phyloP scores from a whole-genome alignment of 495 filamentous ascomycete species.

The Immersiella caudata region DNA sequence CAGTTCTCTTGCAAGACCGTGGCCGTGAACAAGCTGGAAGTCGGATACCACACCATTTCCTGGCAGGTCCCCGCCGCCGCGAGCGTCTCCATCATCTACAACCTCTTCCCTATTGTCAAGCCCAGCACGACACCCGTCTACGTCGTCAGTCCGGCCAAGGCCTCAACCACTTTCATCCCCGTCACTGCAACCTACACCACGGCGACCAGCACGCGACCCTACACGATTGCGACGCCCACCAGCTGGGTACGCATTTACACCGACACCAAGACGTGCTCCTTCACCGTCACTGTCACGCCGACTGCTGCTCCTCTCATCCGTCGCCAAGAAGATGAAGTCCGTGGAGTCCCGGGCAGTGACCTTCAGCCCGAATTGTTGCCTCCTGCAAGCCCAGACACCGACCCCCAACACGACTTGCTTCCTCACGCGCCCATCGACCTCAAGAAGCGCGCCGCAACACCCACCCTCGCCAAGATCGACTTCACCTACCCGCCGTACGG shows the following conservation, averaged over 20 bases:
- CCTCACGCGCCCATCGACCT: slow-evolving; percentile 1
- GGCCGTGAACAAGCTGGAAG: slow-evolving; percentile 6
- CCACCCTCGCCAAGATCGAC: slow-evolving; percentile 18
- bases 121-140: slow-evolving; percentile 16
- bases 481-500: slow-evolving; percentile 21
- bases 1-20: slow-evolving; percentile 18
- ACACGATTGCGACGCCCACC: neutral
- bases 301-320: neutral
- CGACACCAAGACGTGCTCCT: slow-evolving; percentile 3
- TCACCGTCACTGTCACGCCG: slow-evolving; percentile 12
- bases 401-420: neutral
- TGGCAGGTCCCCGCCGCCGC: slow-evolving; percentile 17
- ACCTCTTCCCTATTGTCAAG: slow-evolving; percentile 9
- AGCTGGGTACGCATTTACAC: slow-evolving; percentile 9
- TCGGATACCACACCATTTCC: slow-evolving; percentile 16
- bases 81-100: slow-evolving; percentile 16
- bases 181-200: neutral
- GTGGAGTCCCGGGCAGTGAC: too few species aligned
- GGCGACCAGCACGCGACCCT: slow-evolving; percentile 3
- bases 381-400: neutral
- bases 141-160: slow-evolving; percentile 16
- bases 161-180: slow-evolving; percentile 18
- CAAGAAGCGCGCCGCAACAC: slow-evolving; percentile 9
- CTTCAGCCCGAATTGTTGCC: neutral
- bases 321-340: neutral